Base-by-base conservation (phyloP, 1,284 basidiomycete species). In the Hypsizygus ulmarius region DNA sequence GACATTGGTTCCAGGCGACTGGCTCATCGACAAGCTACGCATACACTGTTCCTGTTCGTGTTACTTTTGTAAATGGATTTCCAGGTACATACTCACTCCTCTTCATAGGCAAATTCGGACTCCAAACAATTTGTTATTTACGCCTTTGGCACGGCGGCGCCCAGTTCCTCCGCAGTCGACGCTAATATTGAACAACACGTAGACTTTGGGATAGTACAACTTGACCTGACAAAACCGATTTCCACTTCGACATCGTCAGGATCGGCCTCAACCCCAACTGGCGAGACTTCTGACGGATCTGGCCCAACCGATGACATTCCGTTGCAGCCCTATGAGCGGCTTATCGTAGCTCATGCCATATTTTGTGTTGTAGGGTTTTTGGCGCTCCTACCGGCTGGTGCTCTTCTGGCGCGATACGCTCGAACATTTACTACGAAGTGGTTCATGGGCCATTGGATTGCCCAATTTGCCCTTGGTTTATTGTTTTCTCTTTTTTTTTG, bases 341-440 rank as follows among this genome's bases (percentile, higher is more conserved):
- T 72, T 41, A 67, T 83, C 29, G 60, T 82, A 36, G 76, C 79
- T 1, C 82, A 84, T 62, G 80, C 73, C 1, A 65, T 77, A 27
- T 67, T 80, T 48, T 77, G 73, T 38, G 66, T 68, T 5, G 43
- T 81, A 19, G 83, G 77, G 0, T 83, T 83, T 56, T 65, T 85
- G 49, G 39, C 85, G 5, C 62, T 87, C 29, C 66, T 86, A 0
- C 84, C 85, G 2, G 60, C 68, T 15, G 84, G 81, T 3, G 77
- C 75, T 1, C 65, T 88, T 27, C 54, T 85, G 18, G 82, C 79
- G 1, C 72, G 84, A 29, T 80, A 76, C 53, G 65, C 78, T 16
- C 68, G 83, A 44, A 82, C 78, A 0, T 72, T 79, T 53, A 71
- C 72, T 8, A 65, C 66, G 0, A 64, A 60, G 0, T 87, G 84